phyloP scores from a whole-genome alignment of 2,329 filamentous ascomycete genomes.

The Fusarium longipes region DNA sequence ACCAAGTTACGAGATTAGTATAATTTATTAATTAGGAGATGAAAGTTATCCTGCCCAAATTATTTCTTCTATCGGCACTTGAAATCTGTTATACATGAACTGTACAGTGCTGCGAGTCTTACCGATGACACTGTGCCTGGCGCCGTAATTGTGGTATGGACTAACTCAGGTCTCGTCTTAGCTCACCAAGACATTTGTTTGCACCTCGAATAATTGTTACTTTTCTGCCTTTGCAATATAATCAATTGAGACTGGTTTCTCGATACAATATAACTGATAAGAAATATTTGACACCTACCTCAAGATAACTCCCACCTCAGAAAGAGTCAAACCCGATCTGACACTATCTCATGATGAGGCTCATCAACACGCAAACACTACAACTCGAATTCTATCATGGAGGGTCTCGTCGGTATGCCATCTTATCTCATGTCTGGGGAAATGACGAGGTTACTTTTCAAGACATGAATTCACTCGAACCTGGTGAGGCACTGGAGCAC shows the following conservation, averaged over 20 bases:
- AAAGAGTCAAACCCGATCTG: neutral
- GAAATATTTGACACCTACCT: no score
- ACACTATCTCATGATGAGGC: conserved; percentile 33
- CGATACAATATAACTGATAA: no score
- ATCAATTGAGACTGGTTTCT: no score
- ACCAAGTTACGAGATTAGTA: neutral
- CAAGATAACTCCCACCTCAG: neutral
- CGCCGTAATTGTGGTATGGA: neutral
- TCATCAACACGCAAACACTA: conserved; percentile 42
- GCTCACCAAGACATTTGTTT: neutral
- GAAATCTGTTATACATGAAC: neutral
- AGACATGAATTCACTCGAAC: conserved; percentile 16
- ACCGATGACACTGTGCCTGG: neutral
- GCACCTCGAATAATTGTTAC: neutral
- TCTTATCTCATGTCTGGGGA: conserved; percentile 47
- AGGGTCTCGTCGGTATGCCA: conserved; percentile 41
- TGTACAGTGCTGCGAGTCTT: neutral
- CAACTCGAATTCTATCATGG: conserved; percentile 38
- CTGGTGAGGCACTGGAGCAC: conserved; percentile 1
- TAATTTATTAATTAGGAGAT: neutral
- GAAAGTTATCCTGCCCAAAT: neutral
- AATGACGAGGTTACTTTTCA: conserved; percentile 40
- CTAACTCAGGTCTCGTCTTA: neutral
- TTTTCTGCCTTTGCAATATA: no score
- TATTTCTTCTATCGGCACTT: neutral